A percentile compares a stretch with the other conserved stretches of the same genome.
phyloP scores from a whole-genome alignment of 1,139 yeast species.

The Pichia sp. region DNA sequence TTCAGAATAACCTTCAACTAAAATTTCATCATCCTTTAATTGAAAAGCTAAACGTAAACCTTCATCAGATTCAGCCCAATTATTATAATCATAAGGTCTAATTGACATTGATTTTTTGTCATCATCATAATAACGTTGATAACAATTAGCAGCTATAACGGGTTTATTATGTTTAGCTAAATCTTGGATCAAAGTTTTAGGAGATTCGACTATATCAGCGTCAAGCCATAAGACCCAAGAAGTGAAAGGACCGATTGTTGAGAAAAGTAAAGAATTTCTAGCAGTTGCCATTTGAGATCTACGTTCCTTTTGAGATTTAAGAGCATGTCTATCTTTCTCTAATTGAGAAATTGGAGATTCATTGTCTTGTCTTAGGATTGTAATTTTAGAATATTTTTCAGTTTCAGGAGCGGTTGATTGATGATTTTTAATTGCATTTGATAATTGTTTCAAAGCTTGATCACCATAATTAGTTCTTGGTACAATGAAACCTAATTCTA shows the following conservation, averaged over 20 bases:
- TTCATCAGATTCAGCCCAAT: conserved; percentile 90
- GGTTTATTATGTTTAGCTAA: conserved; percentile 82
- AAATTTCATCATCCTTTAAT: conserved; percentile 79
- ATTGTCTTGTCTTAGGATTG: conserved; percentile 86
- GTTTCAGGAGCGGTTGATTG: conserved; percentile 44
- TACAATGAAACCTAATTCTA: conserved; percentile 84
- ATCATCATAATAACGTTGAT: conserved; percentile 65
- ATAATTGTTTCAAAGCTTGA: conserved; percentile 60
- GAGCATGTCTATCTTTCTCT: conserved; percentile 75
- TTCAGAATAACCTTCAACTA: conserved; percentile 88
- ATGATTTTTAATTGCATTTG: conserved; percentile 62
- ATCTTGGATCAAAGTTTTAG: conserved; percentile 75
- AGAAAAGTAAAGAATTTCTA: conserved; percentile 80
- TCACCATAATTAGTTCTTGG: conserved; percentile 82
- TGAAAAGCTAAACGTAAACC: conserved; percentile 67
- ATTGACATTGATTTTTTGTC: conserved; percentile 50
- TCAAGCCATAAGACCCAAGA: conserved; percentile 97
- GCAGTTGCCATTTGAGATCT: conserved; percentile 90
- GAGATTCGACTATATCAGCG: conserved; percentile 87
- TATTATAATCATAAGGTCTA: conserved; percentile 90
- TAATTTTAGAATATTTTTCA: conserved; percentile 65
- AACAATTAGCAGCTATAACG: conserved; percentile 85
- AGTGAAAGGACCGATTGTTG: conserved; percentile 83
- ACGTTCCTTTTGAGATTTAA: conserved; percentile 80
- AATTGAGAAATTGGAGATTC: conserved; percentile 58